phyloP scores from a whole-genome alignment of 1,139 yeast species.

The Petasospora fabianii region DNA sequence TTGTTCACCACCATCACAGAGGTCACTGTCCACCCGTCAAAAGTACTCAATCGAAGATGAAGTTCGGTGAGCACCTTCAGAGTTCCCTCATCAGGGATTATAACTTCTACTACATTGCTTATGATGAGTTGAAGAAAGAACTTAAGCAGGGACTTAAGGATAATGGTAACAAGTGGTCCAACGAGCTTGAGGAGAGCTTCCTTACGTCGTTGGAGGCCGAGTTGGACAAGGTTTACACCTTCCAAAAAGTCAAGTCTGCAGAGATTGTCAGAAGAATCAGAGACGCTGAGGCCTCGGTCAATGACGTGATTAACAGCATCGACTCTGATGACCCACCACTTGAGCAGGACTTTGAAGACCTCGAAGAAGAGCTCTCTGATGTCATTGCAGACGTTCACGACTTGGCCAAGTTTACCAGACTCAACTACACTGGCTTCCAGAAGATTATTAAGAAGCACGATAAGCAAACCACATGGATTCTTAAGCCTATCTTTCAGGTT shows the following conservation, averaged over 20 bases:
- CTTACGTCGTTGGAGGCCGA: slow-evolving; percentile 71
- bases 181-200: slow-evolving; percentile 76
- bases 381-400: slow-evolving; percentile 97
- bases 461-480: slow-evolving; percentile 75
- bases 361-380: slow-evolving; percentile 89
- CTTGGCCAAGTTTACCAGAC: slow-evolving; percentile 84
- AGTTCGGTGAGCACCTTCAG: slow-evolving; percentile 75
- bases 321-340: slow-evolving; percentile 38
- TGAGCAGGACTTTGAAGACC: slow-evolving; percentile 84
- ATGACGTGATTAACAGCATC: slow-evolving; percentile 52
- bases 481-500: slow-evolving; percentile 90
- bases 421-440: slow-evolving; percentile 94
- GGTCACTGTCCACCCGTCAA: not conserved
- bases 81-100: slow-evolving; percentile 78
- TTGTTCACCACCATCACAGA: not conserved
- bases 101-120: slow-evolving; percentile 82
- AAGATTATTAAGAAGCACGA: slow-evolving; percentile 96
- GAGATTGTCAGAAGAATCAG: slow-evolving; percentile 81
- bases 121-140: slow-evolving; percentile 83
- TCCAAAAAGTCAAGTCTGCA: slow-evolving; percentile 81
- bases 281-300: slow-evolving; percentile 69
- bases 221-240: slow-evolving; percentile 85
- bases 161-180: slow-evolving; percentile 62
- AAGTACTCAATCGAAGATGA: slow-evolving; percentile 39
- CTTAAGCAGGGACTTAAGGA: slow-evolving; percentile 60